These are phyloP conservation scores for Musa troglodytarum DNA, from an alignment of 176 grass and related monocot species.

Conservation along the genomic window DNA sequence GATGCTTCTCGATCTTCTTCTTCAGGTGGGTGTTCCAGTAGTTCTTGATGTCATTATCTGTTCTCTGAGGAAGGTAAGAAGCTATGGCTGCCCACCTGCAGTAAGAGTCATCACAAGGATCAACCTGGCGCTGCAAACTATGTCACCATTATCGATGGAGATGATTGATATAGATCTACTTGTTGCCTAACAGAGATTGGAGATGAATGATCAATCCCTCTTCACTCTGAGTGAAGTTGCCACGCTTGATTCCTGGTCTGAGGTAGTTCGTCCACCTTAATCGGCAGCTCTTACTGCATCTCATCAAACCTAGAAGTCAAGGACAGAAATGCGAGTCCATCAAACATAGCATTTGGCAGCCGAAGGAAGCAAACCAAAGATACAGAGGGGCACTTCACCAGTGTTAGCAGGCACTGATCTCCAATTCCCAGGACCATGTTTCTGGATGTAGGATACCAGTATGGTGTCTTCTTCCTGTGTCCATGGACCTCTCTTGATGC, in stretches of 20 bases:
- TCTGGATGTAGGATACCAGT: slow-evolving; percentile 3
- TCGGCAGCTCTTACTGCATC: slow-evolving; percentile 9
- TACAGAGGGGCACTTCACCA: not conserved
- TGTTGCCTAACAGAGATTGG: slow-evolving; percentile 2
- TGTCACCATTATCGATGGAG: not conserved
- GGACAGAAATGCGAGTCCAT: not conserved
- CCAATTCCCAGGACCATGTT: slow-evolving; percentile 11
- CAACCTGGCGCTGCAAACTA: too few relatives aligned
- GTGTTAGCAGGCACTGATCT: not conserved
- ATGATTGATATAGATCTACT: not conserved
- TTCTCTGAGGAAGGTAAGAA: not conserved
- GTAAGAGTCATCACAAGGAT: not conserved
- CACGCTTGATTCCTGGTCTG: slow-evolving; percentile 6
- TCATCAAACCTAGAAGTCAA: slow-evolving; percentile 1
- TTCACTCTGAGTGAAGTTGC: not conserved
- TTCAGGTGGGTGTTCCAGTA: slow-evolving; percentile 8
- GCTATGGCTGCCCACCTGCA: slow-evolving; percentile 4
- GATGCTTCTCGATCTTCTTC: not conserved
- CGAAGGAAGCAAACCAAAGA: not conserved
- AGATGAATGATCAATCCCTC: slow-evolving; percentile 1
- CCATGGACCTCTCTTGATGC: slow-evolving; percentile 1
- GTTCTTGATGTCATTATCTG: slow-evolving; percentile 6
- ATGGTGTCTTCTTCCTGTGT: not conserved
- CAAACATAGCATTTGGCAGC: not conserved
- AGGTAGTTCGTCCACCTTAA: slow-evolving; percentile 13